Base-by-base conservation (phyloP, 1,284 basidiomycete genomes). In the Apiotrichum gamsii region DNA sequence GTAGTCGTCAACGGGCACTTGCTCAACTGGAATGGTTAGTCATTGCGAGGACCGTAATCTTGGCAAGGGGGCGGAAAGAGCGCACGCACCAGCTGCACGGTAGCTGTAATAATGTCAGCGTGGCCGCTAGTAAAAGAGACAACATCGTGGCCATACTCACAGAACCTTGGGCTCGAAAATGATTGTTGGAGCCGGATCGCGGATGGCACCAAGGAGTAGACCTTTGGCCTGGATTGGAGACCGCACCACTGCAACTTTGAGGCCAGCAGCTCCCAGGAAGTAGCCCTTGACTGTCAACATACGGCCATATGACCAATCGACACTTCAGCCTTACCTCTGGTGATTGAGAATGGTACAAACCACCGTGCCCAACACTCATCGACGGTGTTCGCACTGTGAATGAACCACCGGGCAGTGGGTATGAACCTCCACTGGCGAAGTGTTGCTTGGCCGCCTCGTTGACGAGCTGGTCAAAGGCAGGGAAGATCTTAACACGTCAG, bases 171-270 rank as follows among this genome's bases (percentile, higher is more conserved):
- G 91, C 71, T 96, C 91, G 78, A 96, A 85, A 70, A 96, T 90
- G 40, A 96, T 81, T 6, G 90, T 86, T 0, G 93, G 93, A 62
- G 94, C 93, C 0, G 88, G 87, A 64, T 95, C 90, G 36, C 89
- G 80, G 48, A 96, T 88, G 0, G 89, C 82, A 4, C 82, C 80
- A 5, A 94, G 77, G 8, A 96, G 74, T 2, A 96, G 75, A 1
- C 91, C 91, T 71, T 96, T 96, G 18, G 90, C 91, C 76, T 96
- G 93, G 31, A 93, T 83, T 0, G 91, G 93, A 3, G 87, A 90
- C 15, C 91, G 82, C 3, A 91, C 91, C 32, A 96, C 86, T 10
- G 95, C 88, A 42, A 90, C 90, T 77, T 94, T 94, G 32, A 96
- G 62, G 0, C 91, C 93, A 0, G 88, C 77, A 2, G 88, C 90